Evolutionary conservation across 75 land plant genomes (phyloP), one percentile per base, ranked within the genome.

Genomic region (Picea sitchensis): DNA sequence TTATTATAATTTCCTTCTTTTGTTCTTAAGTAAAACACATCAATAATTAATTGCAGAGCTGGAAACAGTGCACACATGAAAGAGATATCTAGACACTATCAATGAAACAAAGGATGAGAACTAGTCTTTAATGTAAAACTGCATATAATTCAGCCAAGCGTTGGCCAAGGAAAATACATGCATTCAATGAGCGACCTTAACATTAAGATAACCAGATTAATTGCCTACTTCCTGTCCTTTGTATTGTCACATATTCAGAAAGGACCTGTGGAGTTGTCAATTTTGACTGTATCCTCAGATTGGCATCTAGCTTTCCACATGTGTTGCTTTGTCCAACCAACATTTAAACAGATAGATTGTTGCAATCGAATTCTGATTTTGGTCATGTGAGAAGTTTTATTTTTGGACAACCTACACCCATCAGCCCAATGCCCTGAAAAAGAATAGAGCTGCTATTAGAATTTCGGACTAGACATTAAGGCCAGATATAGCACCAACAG

Each of bases 191-290:
- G 47, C 47, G 41, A 21, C 47, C 17, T 71, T 71, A 71, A 71
- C n/a, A 68, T 20, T 69, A 9, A 20, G 36, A 69, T 14, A 41
- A 20, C 38, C 41, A 38, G 18, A 38, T n/a, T 38, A 38, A 38
- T 18, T n/a, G 73, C 51, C 44, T 71, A 9, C 54, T 71, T 7
- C n/a, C 34, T 47, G 44, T 3, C 47, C 20, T 71, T 71, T 18
- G 54, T n/a, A 71, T 41, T 38, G 51, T 71, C 21, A 41, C 5
- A 13, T 18, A 18, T n/a, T 41, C 23, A 71, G 1, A 71, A 41
- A 71, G n/a, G n/a, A 71, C 73, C 73, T 71, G 73, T 71, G 8
- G 51, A 44, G 44, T 71, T 71, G 73, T 71, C 73, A 71, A 71
- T 41, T 71, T 54, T 44, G 73, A 71, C 73, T 38, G 73, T n/a